Percentiles rank a stretch among this genome's conserved stretches.
phyloP scores from a whole-genome alignment of 2,329 filamentous ascomycete genomes.

The Arthrobotrys sphaeroides region DNA sequence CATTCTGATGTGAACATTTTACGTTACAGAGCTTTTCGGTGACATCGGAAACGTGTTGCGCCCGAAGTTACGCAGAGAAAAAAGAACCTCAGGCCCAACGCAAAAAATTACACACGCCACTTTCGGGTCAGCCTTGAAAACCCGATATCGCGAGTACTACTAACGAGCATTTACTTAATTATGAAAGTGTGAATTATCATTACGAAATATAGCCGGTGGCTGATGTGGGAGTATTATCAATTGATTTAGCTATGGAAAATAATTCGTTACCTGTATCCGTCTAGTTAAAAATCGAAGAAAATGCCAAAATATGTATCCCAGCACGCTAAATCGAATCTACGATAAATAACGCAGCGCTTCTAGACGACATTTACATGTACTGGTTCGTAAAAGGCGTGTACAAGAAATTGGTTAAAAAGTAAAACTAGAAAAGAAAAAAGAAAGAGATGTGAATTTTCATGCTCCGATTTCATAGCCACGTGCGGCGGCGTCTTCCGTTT shows the following conservation, averaged over 20 bases:
- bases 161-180: too few species aligned
- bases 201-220: slow-evolving; percentile 4
- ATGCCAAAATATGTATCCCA: slow-evolving; percentile 25
- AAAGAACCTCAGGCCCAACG: slow-evolving; percentile 29
- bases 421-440: neutral
- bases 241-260: slow-evolving; percentile 12
- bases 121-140: neutral
- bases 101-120: slow-evolving; percentile 48
- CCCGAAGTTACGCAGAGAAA: slow-evolving; percentile 9
- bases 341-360: slow-evolving; percentile 3
- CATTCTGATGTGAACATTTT: slow-evolving; percentile 42
- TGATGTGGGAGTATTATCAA: slow-evolving; percentile 12
- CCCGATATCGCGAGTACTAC: slow-evolving; percentile 5
- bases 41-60: slow-evolving; percentile 13
- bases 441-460: slow-evolving; percentile 9
- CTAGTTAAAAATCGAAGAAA: slow-evolving; percentile 15
- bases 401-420: neutral
- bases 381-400: slow-evolving; percentile 8
- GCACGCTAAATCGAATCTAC: slow-evolving; percentile 47
- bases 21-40: neutral
- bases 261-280: slow-evolving; percentile 16
- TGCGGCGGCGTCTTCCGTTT: slow-evolving; percentile 35
- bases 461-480: slow-evolving; percentile 52
- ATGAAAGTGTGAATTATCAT: neutral
- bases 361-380: slow-evolving; percentile 10